Base-by-base conservation (phyloP, 2,329 filamentous ascomycete genomes). In the Cladosporium sp. region DNA sequence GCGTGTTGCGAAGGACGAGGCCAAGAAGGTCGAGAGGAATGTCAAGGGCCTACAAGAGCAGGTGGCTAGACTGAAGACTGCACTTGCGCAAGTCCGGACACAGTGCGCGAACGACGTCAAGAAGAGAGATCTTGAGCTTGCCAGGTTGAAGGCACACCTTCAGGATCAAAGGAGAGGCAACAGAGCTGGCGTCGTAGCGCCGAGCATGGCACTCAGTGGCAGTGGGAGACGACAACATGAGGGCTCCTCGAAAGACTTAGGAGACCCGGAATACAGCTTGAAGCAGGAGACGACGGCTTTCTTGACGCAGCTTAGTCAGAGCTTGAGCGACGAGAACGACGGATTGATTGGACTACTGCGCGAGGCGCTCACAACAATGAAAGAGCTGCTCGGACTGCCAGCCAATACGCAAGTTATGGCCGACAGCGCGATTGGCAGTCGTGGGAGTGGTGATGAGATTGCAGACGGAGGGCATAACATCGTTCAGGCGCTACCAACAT, bases 311-410 rank as follows among this genome's bases (percentile, higher is more conserved):
- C 81, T 97, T 66, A 93, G 92, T 32, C 90, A 91, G 75, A 88
- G 87, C 46, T 80, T 98, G 65, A 95, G 92, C 73, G 92, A 96
- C 70, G 95, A 99, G 77, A 99, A 99, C 73, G 93, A 97, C 74
- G 85, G 86, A 5, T 79, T 98, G 14, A 87, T 96, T 43, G 82
- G 82, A 1, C 82, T 97, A 32, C 84, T 96, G 59, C 83, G 88
- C 61, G 87, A 86, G 59, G 91, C 92, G 0, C 85, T 94, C 65
- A 81, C 86, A 1, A 91, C 88, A 0, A 79, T 98, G 66, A 88
- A 88, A 68, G 86, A 90, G 58, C 71, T 89, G 36, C 85, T 88
- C 65, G 86, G 86, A 1, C 74, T 88, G 65, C 75, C 80, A 4
- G 75, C 78, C 13, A 73, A 72, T n/a, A 68, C 64, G 26, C 72